A percentile compares a stretch with the other conserved stretches of the same genome.
Conservation (phyloP, 352 stramenopile species). For the Phytophthora pini region DNA sequence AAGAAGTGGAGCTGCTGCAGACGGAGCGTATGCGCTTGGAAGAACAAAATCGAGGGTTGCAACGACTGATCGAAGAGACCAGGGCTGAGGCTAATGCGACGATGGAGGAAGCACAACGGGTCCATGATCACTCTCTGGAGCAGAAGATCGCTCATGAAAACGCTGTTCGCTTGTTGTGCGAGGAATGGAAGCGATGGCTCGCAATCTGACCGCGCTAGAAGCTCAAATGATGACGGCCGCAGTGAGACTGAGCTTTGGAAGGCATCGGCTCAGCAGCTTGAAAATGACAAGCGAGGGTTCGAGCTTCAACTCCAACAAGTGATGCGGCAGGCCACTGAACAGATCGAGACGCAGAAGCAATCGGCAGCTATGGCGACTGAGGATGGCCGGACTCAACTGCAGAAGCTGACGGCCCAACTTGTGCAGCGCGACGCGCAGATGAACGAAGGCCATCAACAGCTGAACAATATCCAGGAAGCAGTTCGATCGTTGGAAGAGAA, state of each 20-base stretch:
- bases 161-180: conserved; percentile 52
- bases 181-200: conserved; percentile 74
- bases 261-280: conserved; percentile 39
- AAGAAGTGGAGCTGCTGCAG: conserved; percentile 66
- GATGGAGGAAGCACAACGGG: conserved; percentile 53
- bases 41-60: conserved; percentile 62
- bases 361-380: conserved; percentile 48
- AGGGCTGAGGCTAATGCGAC: conserved; percentile 50
- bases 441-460: conserved; percentile 49
- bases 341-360: conserved; percentile 58
- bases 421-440: conserved; percentile 57
- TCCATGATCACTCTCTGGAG: conserved; percentile 49
- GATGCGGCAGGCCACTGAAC: conserved; percentile 54
- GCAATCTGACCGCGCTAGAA: conserved; percentile 55
- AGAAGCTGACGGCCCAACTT: conserved; percentile 46
- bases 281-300: conserved; percentile 59
- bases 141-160: conserved; percentile 59
- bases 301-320: conserved; percentile 60
- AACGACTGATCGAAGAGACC: conserved; percentile 50
- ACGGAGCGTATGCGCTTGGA: conserved; percentile 61
- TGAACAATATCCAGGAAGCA: conserved; percentile 39
- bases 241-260: conserved; percentile 48
- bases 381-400: conserved; percentile 50
- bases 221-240: conserved; percentile 50
- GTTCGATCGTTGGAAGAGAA: conserved; percentile 42